Conservation (phyloP, 1,284 basidiomycete species). For the Chondrostereum purpureum region DNA sequence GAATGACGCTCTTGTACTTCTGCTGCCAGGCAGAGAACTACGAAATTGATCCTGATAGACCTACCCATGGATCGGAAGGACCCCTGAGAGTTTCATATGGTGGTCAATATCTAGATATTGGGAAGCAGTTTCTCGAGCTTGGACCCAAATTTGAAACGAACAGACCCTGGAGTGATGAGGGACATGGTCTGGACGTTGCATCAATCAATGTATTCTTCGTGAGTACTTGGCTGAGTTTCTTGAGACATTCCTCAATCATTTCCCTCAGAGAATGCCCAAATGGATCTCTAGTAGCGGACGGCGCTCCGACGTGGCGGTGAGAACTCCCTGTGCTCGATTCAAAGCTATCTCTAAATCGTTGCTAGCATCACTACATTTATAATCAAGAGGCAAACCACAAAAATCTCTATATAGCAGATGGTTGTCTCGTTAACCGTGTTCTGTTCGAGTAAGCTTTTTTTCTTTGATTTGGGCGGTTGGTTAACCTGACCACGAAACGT, state of each 20-base stretch:
- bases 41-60: constrained; percentile 17
- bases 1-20: background rate
- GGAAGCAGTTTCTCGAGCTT: constrained; percentile 22
- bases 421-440: constrained; percentile 3
- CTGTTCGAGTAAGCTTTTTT: constrained; percentile 8
- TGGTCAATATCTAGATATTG: constrained; percentile 19
- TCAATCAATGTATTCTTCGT: constrained; percentile 4
- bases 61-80: constrained; percentile 28
- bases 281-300: background rate
- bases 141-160: constrained; percentile 21
- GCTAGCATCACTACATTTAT: constrained; percentile 9
- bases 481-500: background rate
- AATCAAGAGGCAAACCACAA: constrained; percentile 1
- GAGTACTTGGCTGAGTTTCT: background rate
- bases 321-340: constrained; percentile 3
- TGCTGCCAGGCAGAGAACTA: constrained; percentile 32
- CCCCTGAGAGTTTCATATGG: constrained; percentile 26
- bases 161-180: constrained; percentile 19
- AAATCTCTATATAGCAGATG: constrained; percentile 2
- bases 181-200: constrained; percentile 19
- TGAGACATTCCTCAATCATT: background rate
- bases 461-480: background rate
- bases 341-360: constrained; percentile 6
- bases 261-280: background rate
- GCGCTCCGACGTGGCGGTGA: background rate